These are phyloP conservation scores for Fusarium solani-melongenae DNA, from an alignment of 2,329 filamentous ascomycete species.

Conservation along the genomic window DNA sequence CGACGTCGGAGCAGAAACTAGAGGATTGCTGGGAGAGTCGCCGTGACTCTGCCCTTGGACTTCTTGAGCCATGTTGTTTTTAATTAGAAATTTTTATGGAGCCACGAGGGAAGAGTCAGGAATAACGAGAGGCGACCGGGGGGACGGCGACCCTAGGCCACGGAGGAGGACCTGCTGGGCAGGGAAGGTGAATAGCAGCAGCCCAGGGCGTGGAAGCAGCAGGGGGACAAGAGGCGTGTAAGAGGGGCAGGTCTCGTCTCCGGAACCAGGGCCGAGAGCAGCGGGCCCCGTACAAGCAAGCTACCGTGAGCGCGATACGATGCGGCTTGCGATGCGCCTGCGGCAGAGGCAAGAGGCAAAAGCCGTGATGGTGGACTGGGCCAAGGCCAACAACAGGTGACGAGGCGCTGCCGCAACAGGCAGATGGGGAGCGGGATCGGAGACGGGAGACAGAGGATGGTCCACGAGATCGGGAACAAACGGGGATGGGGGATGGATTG, in stretches of 20 bases:
- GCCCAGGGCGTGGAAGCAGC: slow-evolving; percentile 34
- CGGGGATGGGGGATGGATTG: slow-evolving; percentile 8
- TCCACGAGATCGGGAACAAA: slow-evolving; percentile 27
- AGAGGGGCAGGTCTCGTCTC: slow-evolving; percentile 35
- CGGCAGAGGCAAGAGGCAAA: slow-evolving; percentile 15
- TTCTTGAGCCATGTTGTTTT: slow-evolving; percentile 49
- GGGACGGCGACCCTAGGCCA: slow-evolving; percentile 47
- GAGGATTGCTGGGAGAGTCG: slow-evolving; percentile 44
- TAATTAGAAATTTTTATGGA: slow-evolving; percentile 53
- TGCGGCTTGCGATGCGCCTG: slow-evolving; percentile 37
- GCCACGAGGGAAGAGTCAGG: slow-evolving; percentile 48
- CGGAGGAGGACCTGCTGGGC: slow-evolving; percentile 41
- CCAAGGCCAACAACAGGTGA: slow-evolving; percentile 32
- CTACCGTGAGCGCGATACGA: slow-evolving; percentile 37
- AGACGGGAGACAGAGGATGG: slow-evolving; percentile 10
- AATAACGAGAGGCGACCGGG: slow-evolving; percentile 43
- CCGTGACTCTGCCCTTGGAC: slow-evolving; percentile 45
- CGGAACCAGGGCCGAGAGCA: slow-evolving; percentile 39
- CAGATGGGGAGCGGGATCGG: slow-evolving; percentile 29
- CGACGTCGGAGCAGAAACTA: slow-evolving; percentile 38
- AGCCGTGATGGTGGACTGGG: slow-evolving; percentile 36
- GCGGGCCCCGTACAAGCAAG: slow-evolving; percentile 20
- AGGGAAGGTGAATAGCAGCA: slow-evolving; percentile 42
- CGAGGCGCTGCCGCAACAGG: slow-evolving; percentile 11
- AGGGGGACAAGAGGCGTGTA: slow-evolving; percentile 38